A percentile compares a stretch with the other conserved stretches of the same genome.
These are phyloP conservation scores for Solanum acaule DNA, from an alignment of 257 asterid genomes.

Conservation along the genomic window DNA sequence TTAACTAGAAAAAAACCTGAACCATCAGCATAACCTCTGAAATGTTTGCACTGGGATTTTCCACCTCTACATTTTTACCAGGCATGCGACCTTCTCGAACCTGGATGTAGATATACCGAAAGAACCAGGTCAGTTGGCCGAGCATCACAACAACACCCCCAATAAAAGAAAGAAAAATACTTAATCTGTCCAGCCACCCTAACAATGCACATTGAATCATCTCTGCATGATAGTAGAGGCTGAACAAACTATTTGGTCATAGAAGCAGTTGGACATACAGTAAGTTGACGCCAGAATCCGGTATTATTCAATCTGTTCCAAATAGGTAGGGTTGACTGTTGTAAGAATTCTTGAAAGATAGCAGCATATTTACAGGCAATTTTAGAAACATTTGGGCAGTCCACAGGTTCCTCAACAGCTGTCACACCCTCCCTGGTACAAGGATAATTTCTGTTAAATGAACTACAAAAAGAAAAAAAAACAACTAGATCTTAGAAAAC, in stretches of 20 bases:
- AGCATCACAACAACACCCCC: neutral
- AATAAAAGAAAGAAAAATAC: neutral
- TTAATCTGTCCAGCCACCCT: neutral
- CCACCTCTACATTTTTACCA: slow-evolving; percentile 26
- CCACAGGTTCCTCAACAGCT: slow-evolving; percentile 88
- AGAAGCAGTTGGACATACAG: slow-evolving; percentile 33
- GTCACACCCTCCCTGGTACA: slow-evolving; percentile 90
- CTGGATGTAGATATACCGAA: slow-evolving; percentile 19
- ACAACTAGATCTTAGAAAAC: neutral
- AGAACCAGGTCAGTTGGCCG: neutral
- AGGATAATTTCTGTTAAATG: neutral
- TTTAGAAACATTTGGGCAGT: slow-evolving; percentile 81
- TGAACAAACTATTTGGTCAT: neutral
- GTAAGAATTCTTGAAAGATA: slow-evolving; percentile 72
- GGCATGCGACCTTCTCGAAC: slow-evolving; percentile 92
- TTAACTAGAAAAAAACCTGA: slow-evolving; percentile 49
- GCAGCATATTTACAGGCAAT: slow-evolving; percentile 72
- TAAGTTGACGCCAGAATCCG: slow-evolving; percentile 99
- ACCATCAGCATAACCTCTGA: slow-evolving; percentile 90
- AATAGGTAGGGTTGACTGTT: slow-evolving; percentile 51
- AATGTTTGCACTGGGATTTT: slow-evolving; percentile 32
- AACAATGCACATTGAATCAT: neutral
- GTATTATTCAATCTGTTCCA: slow-evolving; percentile 94
- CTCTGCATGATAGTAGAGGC: neutral
- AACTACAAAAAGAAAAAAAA: neutral